Conservation (phyloP, 257 asterid species). For the Lantana camara region DNA sequence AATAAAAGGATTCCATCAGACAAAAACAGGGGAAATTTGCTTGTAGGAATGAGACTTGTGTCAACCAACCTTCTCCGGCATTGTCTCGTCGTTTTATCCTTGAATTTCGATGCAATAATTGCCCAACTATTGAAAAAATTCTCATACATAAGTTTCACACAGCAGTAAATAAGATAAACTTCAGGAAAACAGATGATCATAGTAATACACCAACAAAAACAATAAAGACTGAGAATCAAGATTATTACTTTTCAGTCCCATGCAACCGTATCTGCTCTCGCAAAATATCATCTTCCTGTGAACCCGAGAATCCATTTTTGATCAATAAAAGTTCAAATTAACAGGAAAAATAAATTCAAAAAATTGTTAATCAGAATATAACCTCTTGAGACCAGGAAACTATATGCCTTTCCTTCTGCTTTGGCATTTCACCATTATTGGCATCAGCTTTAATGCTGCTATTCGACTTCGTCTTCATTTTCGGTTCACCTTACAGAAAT, state of each 20-base stretch:
- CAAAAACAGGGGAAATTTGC: slow-evolving; percentile 19
- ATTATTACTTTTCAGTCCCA: slow-evolving; percentile 78
- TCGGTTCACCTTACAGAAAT: slow-evolving; percentile 42
- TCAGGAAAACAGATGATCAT: slow-evolving; percentile 24
- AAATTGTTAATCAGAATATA: slow-evolving; percentile 3
- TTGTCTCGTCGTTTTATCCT: slow-evolving; percentile 96
- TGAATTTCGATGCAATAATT: slow-evolving; percentile 82
- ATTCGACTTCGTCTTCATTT: slow-evolving; percentile 50
- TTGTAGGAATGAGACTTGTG: slow-evolving; percentile 30
- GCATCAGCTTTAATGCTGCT: slow-evolving; percentile 24
- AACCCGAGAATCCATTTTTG: slow-evolving; percentile 26
- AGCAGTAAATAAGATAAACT: slow-evolving; percentile 14
- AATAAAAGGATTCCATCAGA: background rate
- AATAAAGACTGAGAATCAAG: slow-evolving; percentile 27
- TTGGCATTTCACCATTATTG: slow-evolving; percentile 39
- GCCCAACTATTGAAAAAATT: slow-evolving; percentile 75
- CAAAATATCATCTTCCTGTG: slow-evolving; percentile 90
- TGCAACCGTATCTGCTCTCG: slow-evolving; percentile 79
- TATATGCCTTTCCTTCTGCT: slow-evolving; percentile 85
- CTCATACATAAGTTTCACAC: slow-evolving; percentile 25
- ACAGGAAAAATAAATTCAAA: background rate
- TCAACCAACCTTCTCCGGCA: slow-evolving; percentile 88
- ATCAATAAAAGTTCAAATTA: slow-evolving; percentile 26
- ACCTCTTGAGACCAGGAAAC: slow-evolving; percentile 99
- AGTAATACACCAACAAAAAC: slow-evolving; percentile 14